Conservation (phyloP, 306 rosid species). For the Fragaria ananassa region DNA sequence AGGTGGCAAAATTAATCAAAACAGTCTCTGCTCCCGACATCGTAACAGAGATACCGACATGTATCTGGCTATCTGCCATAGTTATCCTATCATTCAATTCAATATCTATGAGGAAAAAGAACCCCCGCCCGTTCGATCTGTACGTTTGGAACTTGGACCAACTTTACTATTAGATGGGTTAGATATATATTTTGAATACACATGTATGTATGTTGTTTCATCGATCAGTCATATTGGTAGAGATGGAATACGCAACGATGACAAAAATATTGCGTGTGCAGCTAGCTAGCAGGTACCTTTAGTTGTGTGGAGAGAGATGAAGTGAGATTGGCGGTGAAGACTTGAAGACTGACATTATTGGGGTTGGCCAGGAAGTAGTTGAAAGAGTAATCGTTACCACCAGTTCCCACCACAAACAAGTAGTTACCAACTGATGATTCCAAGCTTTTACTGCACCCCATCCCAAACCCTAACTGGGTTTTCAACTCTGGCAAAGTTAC, state of each 20-base stretch:
- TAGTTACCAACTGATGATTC: constrained; percentile 9
- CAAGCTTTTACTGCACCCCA: not conserved
- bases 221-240: not conserved
- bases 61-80: no score
- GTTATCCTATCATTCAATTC: not conserved
- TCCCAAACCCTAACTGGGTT: not conserved
- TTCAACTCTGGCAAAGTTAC: constrained; percentile 39
- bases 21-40: not conserved
- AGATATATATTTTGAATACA: no score
- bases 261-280: not conserved
- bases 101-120: not conserved
- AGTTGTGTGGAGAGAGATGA: constrained; percentile 22
- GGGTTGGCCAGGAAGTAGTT: constrained; percentile 35
- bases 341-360: constrained; percentile 18
- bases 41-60: not conserved
- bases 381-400: constrained; percentile 47
- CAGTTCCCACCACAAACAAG: constrained; percentile 47
- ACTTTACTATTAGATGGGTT: not conserved
- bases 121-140: not conserved
- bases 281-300: not conserved
- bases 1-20: not conserved
- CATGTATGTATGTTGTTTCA: not conserved
- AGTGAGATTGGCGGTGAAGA: constrained; percentile 38
- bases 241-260: not conserved
- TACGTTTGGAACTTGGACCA: not conserved